Evolutionary conservation across 352 stramenopile species (phyloP).

Genomic region (Phytophthora uliginosa): DNA sequence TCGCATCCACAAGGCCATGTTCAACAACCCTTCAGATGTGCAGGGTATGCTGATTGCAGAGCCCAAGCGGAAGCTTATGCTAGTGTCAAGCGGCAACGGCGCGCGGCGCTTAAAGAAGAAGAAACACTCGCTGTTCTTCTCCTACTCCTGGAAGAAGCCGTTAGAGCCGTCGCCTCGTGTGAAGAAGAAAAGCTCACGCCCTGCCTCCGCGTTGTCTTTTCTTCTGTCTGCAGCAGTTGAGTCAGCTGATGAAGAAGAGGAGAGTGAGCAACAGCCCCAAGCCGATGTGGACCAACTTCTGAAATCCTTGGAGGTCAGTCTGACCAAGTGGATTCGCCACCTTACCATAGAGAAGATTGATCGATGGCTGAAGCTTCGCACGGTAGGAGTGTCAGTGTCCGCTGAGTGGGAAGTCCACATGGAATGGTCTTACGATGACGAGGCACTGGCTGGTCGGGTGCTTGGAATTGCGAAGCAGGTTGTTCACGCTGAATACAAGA

Average conservation of each 20-base stretch:
- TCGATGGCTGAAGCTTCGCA: constrained; percentile 81
- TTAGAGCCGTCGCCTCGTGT: constrained; percentile 63
- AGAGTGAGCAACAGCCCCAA: constrained; percentile 72
- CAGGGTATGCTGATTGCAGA: constrained; percentile 85
- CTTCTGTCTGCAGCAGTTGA: constrained; percentile 77
- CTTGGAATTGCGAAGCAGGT: constrained; percentile 88
- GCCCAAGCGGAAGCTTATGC: constrained; percentile 83
- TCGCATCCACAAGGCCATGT: constrained; percentile 89
- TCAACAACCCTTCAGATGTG: constrained; percentile 81
- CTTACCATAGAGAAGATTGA: constrained; percentile 68
- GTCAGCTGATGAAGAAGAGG: constrained; percentile 81
- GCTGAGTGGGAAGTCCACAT: constrained; percentile 86
- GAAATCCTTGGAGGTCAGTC: constrained; percentile 46
- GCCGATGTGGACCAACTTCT: constrained; percentile 69
- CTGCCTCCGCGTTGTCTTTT: constrained; percentile 83
- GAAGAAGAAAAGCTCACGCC: constrained; percentile 80
- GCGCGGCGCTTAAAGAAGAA: constrained; percentile 88
- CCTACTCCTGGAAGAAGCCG: constrained; percentile 87
- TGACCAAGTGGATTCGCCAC: constrained; percentile 78
- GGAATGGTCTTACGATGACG: constrained; percentile 88
- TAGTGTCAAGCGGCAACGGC: constrained; percentile 74
- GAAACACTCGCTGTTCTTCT: constrained; percentile 82
- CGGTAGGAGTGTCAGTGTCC: constrained; percentile 73
- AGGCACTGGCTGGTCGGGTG: constrained; percentile 84
- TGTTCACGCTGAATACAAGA: constrained; percentile 72